Evolutionary conservation across 768 basidiomycete species (phyloP).

Genomic region (Leccinum truebloodii): DNA sequence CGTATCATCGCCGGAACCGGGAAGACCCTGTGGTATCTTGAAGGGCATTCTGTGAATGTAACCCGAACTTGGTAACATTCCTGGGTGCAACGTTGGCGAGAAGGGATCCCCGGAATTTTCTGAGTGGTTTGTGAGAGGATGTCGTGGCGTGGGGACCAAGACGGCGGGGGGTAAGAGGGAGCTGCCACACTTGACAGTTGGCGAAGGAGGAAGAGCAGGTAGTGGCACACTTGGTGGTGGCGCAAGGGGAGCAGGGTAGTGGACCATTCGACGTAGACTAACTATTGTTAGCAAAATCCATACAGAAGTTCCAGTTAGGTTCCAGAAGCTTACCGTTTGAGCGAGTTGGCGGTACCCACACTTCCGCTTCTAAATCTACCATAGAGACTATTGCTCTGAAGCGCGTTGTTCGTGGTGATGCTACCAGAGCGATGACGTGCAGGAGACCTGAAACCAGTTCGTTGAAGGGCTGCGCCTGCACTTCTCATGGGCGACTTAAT

Average conservation of each 20-base stretch:
- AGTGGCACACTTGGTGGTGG: slow-evolving; percentile 34
- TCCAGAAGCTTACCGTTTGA: slow-evolving; percentile 34
- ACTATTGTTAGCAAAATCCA: slow-evolving; percentile 1
- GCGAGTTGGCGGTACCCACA: slow-evolving; percentile 31
- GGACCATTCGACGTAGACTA: slow-evolving; percentile 44
- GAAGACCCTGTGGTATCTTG: slow-evolving; percentile 10
- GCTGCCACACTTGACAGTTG: slow-evolving; percentile 16
- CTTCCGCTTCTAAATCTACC: slow-evolving; percentile 62
- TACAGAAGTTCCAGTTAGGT: slow-evolving; percentile 4
- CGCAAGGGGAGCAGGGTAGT: slow-evolving; percentile 27
- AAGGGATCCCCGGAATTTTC: slow-evolving; percentile 6
- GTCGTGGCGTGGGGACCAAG: slow-evolving; percentile 19
- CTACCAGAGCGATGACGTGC: slow-evolving; percentile 50
- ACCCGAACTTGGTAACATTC: slow-evolving; percentile 13
- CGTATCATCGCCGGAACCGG: slow-evolving; percentile 2
- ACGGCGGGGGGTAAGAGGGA: slow-evolving; percentile 23
- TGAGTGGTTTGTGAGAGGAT: slow-evolving; percentile 13
- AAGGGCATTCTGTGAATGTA: slow-evolving; percentile 13
- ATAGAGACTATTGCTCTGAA: slow-evolving; percentile 43
- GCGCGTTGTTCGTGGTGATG: slow-evolving; percentile 35
- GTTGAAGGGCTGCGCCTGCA: slow-evolving; percentile 52
- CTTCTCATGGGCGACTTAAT: slow-evolving; percentile 60
- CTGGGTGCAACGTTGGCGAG: not conserved
- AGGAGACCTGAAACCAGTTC: slow-evolving; percentile 41
- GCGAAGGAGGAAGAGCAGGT: slow-evolving; percentile 28